Evolutionary conservation across 495 filamentous ascomycete species (phyloP), one percentile per base, ranked within the genome.

Genomic region (Xanthoparmelia taractica): DNA sequence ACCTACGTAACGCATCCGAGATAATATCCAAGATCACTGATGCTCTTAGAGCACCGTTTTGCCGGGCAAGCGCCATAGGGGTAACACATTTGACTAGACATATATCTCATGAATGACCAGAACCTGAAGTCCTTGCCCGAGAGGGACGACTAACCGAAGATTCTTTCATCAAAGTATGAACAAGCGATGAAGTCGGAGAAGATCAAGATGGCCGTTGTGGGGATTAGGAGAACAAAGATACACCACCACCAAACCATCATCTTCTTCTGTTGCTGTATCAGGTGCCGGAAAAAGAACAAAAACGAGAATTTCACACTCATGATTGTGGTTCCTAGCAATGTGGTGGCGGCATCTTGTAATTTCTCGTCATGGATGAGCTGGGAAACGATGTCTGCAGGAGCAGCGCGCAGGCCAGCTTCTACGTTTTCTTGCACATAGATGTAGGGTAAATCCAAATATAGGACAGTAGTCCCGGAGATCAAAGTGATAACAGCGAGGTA

Each of bases 171-270:
- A 17, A 62, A 62, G 33, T 65, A 67, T 8, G 58, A 38, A 52
- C 66, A 67, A 34, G 63, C 47, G 25, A 67, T 65, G 18, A 67
- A 37, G 20, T 54, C n/a, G 25, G 58, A 65, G 40, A 60, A 65
- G 23, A 67, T 58, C 3, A 67, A 20, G 52, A 65, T 11, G 7
- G 59, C 31, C 18, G 66, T 33, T 18, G 60, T 58, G 8, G 66
- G 66, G 25, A 67, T 57, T 25, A 64, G 43, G 11, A 67, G 1
- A 12, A 55, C 27, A 45, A 65, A 52, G 1, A 65, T 59, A 25
- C 58, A 61, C 66, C 66, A 67, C 66, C 66, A 67, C 66, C 63
- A 65, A 33, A 63, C 45, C 6, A 57, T 38, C 56, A 68, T 31
- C 4, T 40, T 63, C 57, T 29, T 57, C 41, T 61, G 58, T 37